Conservation (phyloP, 2,329 filamentous ascomycete genomes). For the Acrodontium crateriforme region DNA sequence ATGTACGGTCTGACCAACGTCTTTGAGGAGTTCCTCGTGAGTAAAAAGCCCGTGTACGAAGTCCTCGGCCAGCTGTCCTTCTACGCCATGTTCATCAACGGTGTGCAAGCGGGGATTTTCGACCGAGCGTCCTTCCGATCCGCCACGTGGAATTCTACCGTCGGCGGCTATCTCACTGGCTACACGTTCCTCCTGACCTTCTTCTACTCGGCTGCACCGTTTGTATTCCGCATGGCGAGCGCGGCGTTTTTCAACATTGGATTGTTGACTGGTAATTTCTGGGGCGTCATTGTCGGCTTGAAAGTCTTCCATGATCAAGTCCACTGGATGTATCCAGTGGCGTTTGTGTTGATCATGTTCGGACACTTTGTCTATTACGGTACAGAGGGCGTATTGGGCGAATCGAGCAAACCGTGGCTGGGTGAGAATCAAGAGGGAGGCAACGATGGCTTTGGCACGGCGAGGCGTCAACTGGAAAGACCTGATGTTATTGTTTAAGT, state of each 20-base stretch:
- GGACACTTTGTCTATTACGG: conserved; percentile 82
- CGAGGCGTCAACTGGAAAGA: conserved; percentile 48
- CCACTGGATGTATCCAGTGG: conserved; percentile 88
- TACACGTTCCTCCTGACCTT: conserved; percentile 72
- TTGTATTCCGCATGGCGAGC: conserved; percentile 77
- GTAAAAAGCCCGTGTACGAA: conserved; percentile 75
- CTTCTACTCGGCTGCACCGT: conserved; percentile 78
- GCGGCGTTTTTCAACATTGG: conserved; percentile 97
- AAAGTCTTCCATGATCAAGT: conserved; percentile 68
- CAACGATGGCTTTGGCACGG: conserved; percentile 68
- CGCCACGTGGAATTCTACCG: conserved; percentile 30
- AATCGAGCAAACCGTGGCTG: conserved; percentile 90
- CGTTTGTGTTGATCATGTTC: conserved; percentile 81
- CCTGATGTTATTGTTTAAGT: conserved; percentile 25
- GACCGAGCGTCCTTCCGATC: conserved; percentile 57
- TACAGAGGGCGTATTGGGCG: conserved; percentile 66
- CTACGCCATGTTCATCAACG: conserved; percentile 83
- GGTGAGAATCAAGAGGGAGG: conserved; percentile 74
- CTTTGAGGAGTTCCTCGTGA: conserved; percentile 88
- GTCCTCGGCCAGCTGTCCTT: conserved; percentile 83
- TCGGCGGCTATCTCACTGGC: conserved; percentile 74
- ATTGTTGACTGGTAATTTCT: conserved; percentile 87
- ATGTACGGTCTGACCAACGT: conserved; percentile 87
- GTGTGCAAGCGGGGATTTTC: conserved; percentile 80
- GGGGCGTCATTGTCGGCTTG: conserved; percentile 87